Evolutionary conservation across 2,329 filamentous ascomycete genomes (phyloP), one percentile per base, ranked within the genome.

Genomic region (Zymoseptoria crescenta): DNA sequence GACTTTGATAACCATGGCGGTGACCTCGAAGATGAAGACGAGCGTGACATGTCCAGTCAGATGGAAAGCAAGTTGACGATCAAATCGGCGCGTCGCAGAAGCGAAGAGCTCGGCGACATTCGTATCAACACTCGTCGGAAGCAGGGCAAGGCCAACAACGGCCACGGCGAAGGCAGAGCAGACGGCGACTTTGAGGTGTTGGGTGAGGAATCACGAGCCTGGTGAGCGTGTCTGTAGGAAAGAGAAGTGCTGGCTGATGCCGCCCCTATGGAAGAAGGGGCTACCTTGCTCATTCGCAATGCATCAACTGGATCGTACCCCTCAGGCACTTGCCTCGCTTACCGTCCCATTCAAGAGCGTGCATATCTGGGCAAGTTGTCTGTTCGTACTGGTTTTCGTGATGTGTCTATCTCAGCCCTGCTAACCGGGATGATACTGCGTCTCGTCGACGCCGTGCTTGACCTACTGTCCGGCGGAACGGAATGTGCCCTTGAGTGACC

Each of bases 61-160:
- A 65, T 69, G 54, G 65, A 67, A 49, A 68, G 67, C 51, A 62
- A 61, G 30, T 52, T 68, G 29, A 65, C 62, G 13, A 65, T 66
- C 20, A 61, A 66, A 27, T 57, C 64, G n/a, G 59, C 59, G 21
- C 56, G 55, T 3, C 58, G 54, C 20, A 59, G 61, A 16, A 58
- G 57, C 29, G 60, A 59, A 27, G 49, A 55, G 9, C 57, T 57
- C 13, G 57, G 57, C 29, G 60, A 66, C 24, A 66, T 66, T 19
- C 56, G 61, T 9, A 63, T 66, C 56, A 62, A 62, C n/a, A 66
- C 64, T n/a, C 59, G 62, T 13, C 61, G 63, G n/a, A 59, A 56
- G 19, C 57, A 51, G 29, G 59, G 58, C n/a, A 61, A 59, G 21
- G 24, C 24, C n/a, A 19, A 24, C 10, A 9, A 6, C n/a, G 24